phyloP scores from a whole-genome alignment of 2,329 filamentous ascomycete genomes.

The Leptographium radiaticola region DNA sequence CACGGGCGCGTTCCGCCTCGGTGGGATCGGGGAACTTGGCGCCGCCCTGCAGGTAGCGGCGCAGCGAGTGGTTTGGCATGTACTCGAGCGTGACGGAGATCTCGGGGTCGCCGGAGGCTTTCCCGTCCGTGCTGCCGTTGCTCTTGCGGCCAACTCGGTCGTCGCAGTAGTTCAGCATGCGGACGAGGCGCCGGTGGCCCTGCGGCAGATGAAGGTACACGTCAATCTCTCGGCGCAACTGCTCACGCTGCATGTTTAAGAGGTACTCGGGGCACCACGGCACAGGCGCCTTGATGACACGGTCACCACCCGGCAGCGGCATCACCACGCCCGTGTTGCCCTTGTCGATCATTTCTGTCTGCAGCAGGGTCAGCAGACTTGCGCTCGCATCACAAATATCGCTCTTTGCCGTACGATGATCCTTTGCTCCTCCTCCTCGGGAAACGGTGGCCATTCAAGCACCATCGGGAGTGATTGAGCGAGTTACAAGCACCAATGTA shows the following conservation, averaged over 20 bases:
- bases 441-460: too few species aligned
- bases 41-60: neutral
- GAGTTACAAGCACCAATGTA: too few species aligned
- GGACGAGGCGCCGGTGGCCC: slow-evolving; percentile 2
- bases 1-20: neutral
- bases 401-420: too few species aligned
- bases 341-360: slow-evolving; percentile 1
- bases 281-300: neutral
- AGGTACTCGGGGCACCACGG: neutral
- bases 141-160: neutral
- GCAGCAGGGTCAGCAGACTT: too few species aligned
- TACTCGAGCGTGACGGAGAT: slow-evolving; percentile 5
- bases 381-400: too few species aligned
- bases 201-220: slow-evolving; percentile 3
- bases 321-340: slow-evolving; percentile 4
- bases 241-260: neutral
- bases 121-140: too few species aligned
- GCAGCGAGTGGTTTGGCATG: slow-evolving; percentile 2
- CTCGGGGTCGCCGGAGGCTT: too few species aligned
- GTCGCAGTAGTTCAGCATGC: slow-evolving; percentile 1
- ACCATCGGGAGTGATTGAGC: too few species aligned
- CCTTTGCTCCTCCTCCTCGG: too few species aligned
- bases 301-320: neutral
- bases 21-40: neutral
- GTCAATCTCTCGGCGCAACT: slow-evolving; percentile 3